Evolutionary conservation across 352 stramenopile genomes (phyloP).

Genomic region (Globisporangium perplexum): DNA sequence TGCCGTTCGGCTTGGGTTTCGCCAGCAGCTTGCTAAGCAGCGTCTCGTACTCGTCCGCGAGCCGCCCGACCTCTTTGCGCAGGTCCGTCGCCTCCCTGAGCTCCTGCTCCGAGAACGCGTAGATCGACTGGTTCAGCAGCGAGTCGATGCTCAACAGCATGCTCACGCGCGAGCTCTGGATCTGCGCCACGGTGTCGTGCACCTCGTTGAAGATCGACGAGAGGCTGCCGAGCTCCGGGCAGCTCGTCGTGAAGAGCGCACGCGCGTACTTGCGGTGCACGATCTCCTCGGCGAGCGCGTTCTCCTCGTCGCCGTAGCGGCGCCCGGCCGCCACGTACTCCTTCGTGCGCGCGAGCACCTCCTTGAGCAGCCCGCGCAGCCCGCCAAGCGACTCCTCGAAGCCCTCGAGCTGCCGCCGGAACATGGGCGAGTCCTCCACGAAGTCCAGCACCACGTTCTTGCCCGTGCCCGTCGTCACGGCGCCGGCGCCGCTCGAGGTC

Average conservation of each 20-base stretch:
- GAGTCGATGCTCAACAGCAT: conserved; percentile 81
- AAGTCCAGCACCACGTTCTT: conserved; percentile 85
- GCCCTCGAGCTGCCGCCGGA: conserved; percentile 67
- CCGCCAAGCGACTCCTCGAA: conserved; percentile 75
- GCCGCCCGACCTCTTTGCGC: conserved; percentile 53
- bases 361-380: conserved; percentile 56
- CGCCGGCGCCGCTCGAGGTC: conserved; percentile 7
- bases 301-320: conserved; percentile 67
- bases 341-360: conserved; percentile 65
- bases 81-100: conserved; percentile 67
- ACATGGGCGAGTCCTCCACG: conserved; percentile 85
- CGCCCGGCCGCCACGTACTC: conserved; percentile 68
- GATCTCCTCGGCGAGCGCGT: conserved; percentile 61
- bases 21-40: conserved; percentile 74
- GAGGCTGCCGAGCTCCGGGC: conserved; percentile 55
- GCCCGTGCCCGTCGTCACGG: conserved; percentile 30
- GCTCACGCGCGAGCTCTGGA: conserved; percentile 79
- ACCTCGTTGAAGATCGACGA: conserved; percentile 80
- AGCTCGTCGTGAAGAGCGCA: conserved; percentile 85
- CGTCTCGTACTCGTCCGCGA: conserved; percentile 79
- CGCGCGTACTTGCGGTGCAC: conserved; percentile 72
- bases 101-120: conserved; percentile 67
- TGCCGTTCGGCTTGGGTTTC: conserved; percentile 48
- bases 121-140: conserved; percentile 58
- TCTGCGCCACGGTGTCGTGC: conserved; percentile 73